Evolutionary conservation across 2,329 filamentous ascomycete genomes (phyloP).

Genomic region (Botrytis byssoidea): DNA sequence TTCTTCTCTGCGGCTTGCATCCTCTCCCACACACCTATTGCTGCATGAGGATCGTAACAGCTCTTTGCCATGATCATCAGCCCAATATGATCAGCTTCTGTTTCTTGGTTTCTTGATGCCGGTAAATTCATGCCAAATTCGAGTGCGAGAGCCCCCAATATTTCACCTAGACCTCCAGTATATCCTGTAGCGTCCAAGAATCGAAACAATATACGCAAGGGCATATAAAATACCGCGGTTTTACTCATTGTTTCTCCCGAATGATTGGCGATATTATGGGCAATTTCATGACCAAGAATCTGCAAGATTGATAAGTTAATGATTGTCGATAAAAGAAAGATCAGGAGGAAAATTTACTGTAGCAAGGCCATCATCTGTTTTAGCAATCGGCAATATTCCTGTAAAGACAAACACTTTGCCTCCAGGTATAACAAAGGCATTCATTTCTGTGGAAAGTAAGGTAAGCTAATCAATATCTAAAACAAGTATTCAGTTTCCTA

Average conservation of each 20-base stretch:
- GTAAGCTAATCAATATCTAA: background rate
- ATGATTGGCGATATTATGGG: conserved; percentile 71
- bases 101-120: conserved; percentile 69
- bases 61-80: conserved; percentile 80
- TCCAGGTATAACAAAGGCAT: conserved; percentile 76
- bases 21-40: conserved; percentile 63
- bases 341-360: conserved; percentile 40
- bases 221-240: conserved; percentile 39
- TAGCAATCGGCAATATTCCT: conserved; percentile 67
- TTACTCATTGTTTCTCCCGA: conserved; percentile 59
- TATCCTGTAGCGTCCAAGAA: conserved; percentile 37
- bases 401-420: conserved; percentile 80
- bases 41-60: conserved; percentile 70
- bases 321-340: background rate
- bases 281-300: conserved; percentile 77
- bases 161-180: conserved; percentile 30
- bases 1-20: conserved; percentile 57
- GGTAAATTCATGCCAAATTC: conserved; percentile 66
- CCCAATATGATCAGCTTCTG: conserved; percentile 77
- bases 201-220: conserved; percentile 41
- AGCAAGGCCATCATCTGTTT: conserved; percentile 67
- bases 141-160: conserved; percentile 39
- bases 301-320: conserved; percentile 55
- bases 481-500: background rate
- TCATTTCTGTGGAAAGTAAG: conserved; percentile 44